Evolutionary conservation across 805 yeast genomes (phyloP), one percentile per base, ranked within the genome.

Genomic region (Torulaspora gathmanii): DNA sequence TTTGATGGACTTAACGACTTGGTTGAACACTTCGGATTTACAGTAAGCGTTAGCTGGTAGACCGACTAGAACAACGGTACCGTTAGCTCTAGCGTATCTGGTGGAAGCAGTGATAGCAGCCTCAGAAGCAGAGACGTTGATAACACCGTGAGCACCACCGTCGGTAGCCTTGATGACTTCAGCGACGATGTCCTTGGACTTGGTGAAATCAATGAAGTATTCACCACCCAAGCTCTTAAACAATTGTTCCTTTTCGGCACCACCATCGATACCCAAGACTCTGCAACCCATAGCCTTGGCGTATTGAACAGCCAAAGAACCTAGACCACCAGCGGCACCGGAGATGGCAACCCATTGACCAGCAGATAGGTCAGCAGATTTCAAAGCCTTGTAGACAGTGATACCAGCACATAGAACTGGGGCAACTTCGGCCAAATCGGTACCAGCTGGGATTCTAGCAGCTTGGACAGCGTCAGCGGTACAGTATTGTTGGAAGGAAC

Each of bases 331-430:
- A 59, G 82, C 87, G 44, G 88, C 88, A 67, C 90, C 90, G 47
- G 85, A 78, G 56, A 83, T 70, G 55, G 85, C 83, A 48, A 83
- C 82, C 86, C 86, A 82, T 57, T 83, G 76, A 56, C 89, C 89
- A 48, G 88, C 78, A 48, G 55, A 64, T 60, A 82, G 71, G 46
- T 77, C 77, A 44, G 95, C 86, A 35, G 86, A 83, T 75, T 86
- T 86, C 64, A 86, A 73, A 36, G 95, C 95, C 75, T 86, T 86
- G 82, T 86, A 86, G 47, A 85, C 95, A 33, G 95, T 86, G 67
- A 86, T 80, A 69, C 95, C 95, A 29, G 95, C 95, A 72, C 95
- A 86, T 61, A 87, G 77, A 63, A 86, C 80, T 57, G 95, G 95
- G 9, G 95, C 81, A 51, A 80, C 77, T 53, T 71, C 74, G 44